A percentile compares a stretch with the other conserved stretches of the same genome.
Evolutionary conservation across 208 protist genomes (phyloP).

Genomic region (Leishmania tarentolae): DNA sequence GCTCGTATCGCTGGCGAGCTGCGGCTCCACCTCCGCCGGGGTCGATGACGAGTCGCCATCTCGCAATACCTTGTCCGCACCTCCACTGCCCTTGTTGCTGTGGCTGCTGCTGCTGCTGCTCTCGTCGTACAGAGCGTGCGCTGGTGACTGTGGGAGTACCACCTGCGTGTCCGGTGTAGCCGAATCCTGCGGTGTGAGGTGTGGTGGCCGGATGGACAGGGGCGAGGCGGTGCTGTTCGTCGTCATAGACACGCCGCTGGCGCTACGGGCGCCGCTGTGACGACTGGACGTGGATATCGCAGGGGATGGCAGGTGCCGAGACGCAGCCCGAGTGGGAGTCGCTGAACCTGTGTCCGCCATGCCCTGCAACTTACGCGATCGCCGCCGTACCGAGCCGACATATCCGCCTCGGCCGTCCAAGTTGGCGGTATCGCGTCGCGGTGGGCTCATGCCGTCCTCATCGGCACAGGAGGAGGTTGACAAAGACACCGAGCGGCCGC

Average conservation of each 20-base stretch:
- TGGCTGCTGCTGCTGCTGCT: not conserved
- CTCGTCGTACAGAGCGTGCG: not conserved
- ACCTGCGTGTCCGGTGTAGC: not conserved
- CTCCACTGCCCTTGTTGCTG: not conserved
- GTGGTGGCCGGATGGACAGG: not conserved
- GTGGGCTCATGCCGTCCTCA: not conserved
- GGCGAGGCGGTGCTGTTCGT: not conserved
- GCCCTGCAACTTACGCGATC: not conserved
- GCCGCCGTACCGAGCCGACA: not conserved
- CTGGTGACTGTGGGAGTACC: not conserved
- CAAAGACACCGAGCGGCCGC: not conserved
- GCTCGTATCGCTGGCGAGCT: not conserved
- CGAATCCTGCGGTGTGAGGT: not conserved
- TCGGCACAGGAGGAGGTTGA: not conserved
- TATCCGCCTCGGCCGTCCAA: not conserved
- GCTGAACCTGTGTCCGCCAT: not conserved
- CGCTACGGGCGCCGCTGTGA: not conserved
- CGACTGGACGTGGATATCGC: not conserved
- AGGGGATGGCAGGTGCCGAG: not conserved
- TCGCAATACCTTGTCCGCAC: not conserved
- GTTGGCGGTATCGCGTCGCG: not conserved
- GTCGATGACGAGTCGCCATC: not conserved
- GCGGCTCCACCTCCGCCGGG: not conserved
- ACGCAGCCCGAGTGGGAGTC: not conserved
- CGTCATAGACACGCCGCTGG: not conserved